Conservation (phyloP, 805 yeast genomes). For the Candida sanyiensis region DNA sequence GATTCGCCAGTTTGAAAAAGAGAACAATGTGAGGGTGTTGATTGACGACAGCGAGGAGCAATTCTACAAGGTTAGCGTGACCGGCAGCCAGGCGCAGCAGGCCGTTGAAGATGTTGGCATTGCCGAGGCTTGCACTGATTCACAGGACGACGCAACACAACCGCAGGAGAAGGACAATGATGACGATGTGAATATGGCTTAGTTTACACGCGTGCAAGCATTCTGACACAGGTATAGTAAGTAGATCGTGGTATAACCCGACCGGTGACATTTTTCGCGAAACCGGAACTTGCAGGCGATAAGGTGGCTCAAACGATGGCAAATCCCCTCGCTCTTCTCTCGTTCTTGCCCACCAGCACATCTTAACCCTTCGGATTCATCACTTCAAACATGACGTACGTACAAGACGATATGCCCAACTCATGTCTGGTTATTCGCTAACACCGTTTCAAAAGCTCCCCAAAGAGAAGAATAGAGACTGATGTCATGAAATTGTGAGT, state of each 20-base stretch:
- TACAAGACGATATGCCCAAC: too few relatives aligned
- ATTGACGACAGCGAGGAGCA: slow-evolving; percentile 5
- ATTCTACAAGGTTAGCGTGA: slow-evolving; percentile 6
- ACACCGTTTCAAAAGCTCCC: too few relatives aligned
- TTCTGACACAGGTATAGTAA: too few relatives aligned
- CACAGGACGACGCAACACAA: neutral
- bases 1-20: slow-evolving; percentile 14
- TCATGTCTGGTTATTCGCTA: too few relatives aligned
- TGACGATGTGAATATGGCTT: slow-evolving; percentile 3
- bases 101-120: too few relatives aligned
- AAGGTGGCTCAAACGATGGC: slow-evolving; percentile 1
- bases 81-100: too few relatives aligned
- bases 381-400: neutral
- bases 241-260: too few relatives aligned
- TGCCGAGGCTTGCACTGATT: too few relatives aligned
- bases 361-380: neutral
- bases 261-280: too few relatives aligned
- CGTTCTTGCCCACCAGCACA: too few relatives aligned
- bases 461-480: slow-evolving; percentile 62
- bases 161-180: neutral
- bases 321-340: neutral
- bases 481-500: slow-evolving; percentile 91
- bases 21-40: slow-evolving; percentile 14
- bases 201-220: too few relatives aligned
- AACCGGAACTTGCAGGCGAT: too few relatives aligned